Percentiles rank a stretch among this genome's conserved stretches.
phyloP scores from a whole-genome alignment of 495 filamentous ascomycete species.

The Stereocaulon alpinum region DNA sequence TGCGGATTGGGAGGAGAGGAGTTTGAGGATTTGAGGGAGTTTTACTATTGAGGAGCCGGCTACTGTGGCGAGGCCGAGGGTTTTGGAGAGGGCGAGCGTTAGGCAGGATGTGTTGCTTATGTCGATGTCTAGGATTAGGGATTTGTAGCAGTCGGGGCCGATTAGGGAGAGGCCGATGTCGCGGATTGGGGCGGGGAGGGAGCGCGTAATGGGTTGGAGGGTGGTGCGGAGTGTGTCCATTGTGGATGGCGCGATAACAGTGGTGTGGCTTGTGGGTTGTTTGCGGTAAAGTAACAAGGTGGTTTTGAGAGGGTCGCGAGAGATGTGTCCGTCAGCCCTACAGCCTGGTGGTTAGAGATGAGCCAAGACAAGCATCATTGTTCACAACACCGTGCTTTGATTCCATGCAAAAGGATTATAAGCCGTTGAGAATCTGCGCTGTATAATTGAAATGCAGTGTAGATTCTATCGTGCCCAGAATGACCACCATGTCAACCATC shows the following conservation, averaged over 20 bases:
- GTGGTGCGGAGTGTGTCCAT: slow-evolving; percentile 49
- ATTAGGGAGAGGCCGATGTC: slow-evolving; percentile 68
- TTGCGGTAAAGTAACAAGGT: background rate
- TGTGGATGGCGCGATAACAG: background rate
- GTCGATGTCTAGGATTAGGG: slow-evolving; percentile 71
- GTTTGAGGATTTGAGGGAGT: slow-evolving; percentile 89
- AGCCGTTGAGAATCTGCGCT: background rate
- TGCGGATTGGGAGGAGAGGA: slow-evolving; percentile 65
- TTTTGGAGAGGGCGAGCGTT: slow-evolving; percentile 82
- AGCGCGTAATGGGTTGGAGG: slow-evolving; percentile 67
- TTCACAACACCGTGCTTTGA: background rate
- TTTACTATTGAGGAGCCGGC: slow-evolving; percentile 82
- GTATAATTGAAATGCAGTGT: background rate
- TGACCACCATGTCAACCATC: background rate
- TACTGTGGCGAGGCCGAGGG: slow-evolving; percentile 85
- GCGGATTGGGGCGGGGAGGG: slow-evolving; percentile 67
- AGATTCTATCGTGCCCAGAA: background rate
- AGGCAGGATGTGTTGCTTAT: slow-evolving; percentile 62
- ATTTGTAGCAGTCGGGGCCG: slow-evolving; percentile 72
- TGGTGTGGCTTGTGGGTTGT: background rate
- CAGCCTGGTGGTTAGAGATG: too few species aligned
- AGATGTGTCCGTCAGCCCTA: background rate
- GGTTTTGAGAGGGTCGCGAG: background rate
- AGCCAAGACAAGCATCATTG: background rate
- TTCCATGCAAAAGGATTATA: background rate